Percentiles rank a stretch among this genome's conserved stretches.
Evolutionary conservation across 768 basidiomycete species (phyloP).

Genomic region (Termitomyces sp.): DNA sequence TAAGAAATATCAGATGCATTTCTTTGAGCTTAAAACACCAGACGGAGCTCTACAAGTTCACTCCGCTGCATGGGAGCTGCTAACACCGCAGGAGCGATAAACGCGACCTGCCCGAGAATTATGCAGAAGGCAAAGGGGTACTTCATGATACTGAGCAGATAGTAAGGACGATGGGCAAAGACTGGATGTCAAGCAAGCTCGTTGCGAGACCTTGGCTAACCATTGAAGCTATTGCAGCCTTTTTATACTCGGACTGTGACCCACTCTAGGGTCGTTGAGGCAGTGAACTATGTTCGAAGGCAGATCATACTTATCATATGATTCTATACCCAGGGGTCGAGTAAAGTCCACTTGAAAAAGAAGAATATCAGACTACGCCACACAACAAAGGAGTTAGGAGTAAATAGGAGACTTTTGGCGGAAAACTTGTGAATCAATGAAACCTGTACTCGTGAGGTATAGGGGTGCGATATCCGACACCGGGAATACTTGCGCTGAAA

Average conservation of each 20-base stretch:
- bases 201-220: not conserved
- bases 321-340: not conserved
- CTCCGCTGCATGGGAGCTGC: not conserved
- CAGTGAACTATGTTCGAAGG: not conserved
- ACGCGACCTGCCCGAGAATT: not conserved
- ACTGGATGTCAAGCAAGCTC: not conserved
- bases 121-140: not conserved
- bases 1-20: not conserved
- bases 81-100: not conserved
- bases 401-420: not conserved
- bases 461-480: not conserved
- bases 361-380: not conserved
- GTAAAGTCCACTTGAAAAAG: not conserved
- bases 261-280: not conserved
- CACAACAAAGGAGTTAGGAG: not conserved
- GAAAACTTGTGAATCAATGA: not conserved
- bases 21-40: not conserved
- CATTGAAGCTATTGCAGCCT: not conserved
- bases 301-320: not conserved
- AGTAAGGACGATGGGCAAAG: too few species aligned
- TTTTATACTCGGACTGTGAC: not conserved
- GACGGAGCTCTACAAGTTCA: slow-evolving; percentile 1
- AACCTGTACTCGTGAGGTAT: not conserved
- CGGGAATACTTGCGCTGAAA: not conserved
- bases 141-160: not conserved